Percentiles rank a stretch among this genome's conserved stretches.
Conservation (phyloP, 1,139 yeast genomes). For the Debaryomyces fabryi region DNA sequence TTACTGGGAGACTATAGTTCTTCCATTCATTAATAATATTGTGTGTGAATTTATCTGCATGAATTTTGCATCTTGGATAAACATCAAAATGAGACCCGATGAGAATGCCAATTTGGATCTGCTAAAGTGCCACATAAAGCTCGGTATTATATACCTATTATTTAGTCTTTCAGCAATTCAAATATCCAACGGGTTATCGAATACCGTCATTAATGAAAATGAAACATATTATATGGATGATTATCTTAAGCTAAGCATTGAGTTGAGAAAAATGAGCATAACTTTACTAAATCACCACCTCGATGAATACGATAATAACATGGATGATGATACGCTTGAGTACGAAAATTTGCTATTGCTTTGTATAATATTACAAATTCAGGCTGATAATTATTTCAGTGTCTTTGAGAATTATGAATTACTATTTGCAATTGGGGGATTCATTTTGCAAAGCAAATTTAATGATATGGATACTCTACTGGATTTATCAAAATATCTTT, state of each 20-base stretch:
- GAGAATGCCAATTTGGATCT: constrained; percentile 13
- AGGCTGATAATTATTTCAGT: constrained; percentile 40
- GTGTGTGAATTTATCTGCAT: constrained; percentile 35
- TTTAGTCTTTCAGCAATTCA: constrained; percentile 35
- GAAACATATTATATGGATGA: constrained; percentile 23
- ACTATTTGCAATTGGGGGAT: constrained; percentile 47
- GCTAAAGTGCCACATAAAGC: constrained; percentile 26
- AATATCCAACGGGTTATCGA: constrained; percentile 11
- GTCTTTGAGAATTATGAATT: constrained; percentile 48
- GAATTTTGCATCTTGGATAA: constrained; percentile 23
- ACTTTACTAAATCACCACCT: constrained; percentile 42
- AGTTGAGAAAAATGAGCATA: constrained; percentile 41
- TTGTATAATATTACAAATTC: constrained; percentile 40
- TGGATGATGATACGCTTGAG: constrained; percentile 17
- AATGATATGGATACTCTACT: constrained; percentile 13
- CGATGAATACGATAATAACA: constrained; percentile 44
- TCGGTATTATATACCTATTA: constrained; percentile 28
- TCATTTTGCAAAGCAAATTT: constrained; percentile 29
- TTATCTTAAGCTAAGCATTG: constrained; percentile 34
- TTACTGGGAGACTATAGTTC: constrained; percentile 34
- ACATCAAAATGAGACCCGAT: constrained; percentile 13
- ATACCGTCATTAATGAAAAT: constrained; percentile 5
- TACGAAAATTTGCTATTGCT: constrained; percentile 31
- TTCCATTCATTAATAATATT: constrained; percentile 34
- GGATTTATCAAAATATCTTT: constrained; percentile 25